Evolutionary conservation across 306 rosid genomes (phyloP), one percentile per base, ranked within the genome.

Genomic region (Dicorynia guianensis): DNA sequence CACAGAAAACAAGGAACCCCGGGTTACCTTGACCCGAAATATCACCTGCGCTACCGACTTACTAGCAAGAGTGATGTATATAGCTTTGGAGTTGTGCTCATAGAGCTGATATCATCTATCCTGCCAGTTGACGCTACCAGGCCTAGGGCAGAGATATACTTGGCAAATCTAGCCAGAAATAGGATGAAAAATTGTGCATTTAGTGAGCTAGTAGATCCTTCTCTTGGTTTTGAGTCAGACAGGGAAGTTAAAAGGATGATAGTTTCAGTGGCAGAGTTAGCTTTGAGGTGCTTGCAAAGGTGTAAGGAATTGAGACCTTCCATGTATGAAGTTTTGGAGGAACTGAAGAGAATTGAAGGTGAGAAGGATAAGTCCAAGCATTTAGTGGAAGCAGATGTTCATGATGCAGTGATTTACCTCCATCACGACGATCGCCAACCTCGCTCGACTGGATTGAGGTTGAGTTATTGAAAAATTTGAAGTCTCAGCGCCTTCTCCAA

Each of bases 41-140:
- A 88, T 72, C 84, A 79, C 63, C 77, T 71, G 5, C 84, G 88
- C 50, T 86, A 80, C 71, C 89, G 86, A 54, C 86, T 89, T 46
- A 89, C 90, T 0, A 72, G 77, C 43, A 84, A 89, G 82, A 89
- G 91, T 18, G 93, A 89, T 56, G 93, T 84, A 8, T 80, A 84
- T 11, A 84, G 87, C 67, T 89, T 89, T n/a, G 87, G 93, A 13
- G 89, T 86, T 56, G 87, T 89, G 36, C 82, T 88, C 3, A 59
- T 79, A 4, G 89, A 88, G 71, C 81, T 87, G 7, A 67, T 85
- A 49, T 83, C 92, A 35, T 88, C 92, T 3, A 11, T 80, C 82
- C 81, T 81, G 15, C 83, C 89, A 0, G 85, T 88, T 42, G 87
- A 87, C 68, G 75, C 83, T 11, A 67, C 42, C 19, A 71, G 89